Percentiles rank a stretch among this genome's conserved stretches.
Evolutionary conservation across 2,329 filamentous ascomycete species (phyloP).

Genomic region (Coniochaeta sp.): DNA sequence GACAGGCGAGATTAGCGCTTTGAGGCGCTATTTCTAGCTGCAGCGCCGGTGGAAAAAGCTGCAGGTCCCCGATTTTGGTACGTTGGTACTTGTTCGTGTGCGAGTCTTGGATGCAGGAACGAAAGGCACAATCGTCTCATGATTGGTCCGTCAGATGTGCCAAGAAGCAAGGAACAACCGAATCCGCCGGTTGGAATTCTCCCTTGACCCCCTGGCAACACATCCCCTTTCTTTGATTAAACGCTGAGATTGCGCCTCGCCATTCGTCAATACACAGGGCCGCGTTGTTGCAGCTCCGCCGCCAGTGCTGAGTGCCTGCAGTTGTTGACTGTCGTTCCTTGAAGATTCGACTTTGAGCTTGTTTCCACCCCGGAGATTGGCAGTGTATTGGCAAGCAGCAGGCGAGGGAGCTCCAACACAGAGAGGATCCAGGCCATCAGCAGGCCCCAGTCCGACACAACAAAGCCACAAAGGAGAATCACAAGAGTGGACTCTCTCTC

Average conservation of each 20-base stretch:
- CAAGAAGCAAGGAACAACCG: neutral
- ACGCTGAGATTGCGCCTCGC: conserved; percentile 19
- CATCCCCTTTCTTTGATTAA: conserved; percentile 14
- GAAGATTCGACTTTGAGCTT: neutral
- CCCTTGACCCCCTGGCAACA: neutral
- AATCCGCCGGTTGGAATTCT: conserved; percentile 4
- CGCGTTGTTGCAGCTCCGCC: conserved; percentile 1
- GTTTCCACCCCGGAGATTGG: neutral
- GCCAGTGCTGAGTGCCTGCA: conserved; percentile 8
- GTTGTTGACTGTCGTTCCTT: neutral
- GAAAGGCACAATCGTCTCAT: neutral
- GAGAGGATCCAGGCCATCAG: neutral
- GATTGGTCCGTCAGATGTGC: neutral
- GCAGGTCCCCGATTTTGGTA: neutral
- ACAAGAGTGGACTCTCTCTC: neutral
- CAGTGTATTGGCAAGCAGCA: neutral
- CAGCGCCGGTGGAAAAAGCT: neutral
- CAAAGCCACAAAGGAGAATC: neutral
- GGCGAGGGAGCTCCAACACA: no score
- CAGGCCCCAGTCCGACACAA: neutral
- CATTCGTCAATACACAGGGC: conserved; percentile 14
- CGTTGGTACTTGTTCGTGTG: neutral
- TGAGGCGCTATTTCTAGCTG: neutral
- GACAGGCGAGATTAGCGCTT: conserved; percentile 16
- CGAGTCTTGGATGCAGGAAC: neutral